phyloP scores from a whole-genome alignment of 1,284 basidiomycete species.

The Irpex rosettiformis region DNA sequence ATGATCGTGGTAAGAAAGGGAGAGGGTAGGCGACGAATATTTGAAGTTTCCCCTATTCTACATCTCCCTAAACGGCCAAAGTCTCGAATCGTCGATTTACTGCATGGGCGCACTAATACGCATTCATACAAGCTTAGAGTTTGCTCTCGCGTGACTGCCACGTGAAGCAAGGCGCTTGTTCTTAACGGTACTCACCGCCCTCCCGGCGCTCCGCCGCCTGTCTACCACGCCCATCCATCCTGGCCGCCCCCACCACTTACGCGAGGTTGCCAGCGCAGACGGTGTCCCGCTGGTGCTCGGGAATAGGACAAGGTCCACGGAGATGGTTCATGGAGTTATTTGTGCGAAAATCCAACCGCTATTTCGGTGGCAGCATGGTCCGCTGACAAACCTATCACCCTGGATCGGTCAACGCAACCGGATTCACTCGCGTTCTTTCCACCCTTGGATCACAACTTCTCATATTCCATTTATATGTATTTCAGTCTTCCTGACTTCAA shows the following conservation, averaged over 20 bases:
- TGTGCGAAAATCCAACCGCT: neutral
- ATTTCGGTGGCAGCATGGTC: neutral
- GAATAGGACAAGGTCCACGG: neutral
- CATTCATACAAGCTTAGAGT: neutral
- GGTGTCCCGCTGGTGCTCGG: neutral
- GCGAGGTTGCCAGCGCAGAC: neutral
- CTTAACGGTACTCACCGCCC: neutral
- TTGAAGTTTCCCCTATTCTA: slow-evolving; percentile 14
- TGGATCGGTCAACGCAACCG: neutral
- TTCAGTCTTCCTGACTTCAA: neutral
- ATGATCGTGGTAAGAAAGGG: slow-evolving; percentile 14
- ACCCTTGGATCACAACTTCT: neutral
- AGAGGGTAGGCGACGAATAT: slow-evolving; percentile 3
- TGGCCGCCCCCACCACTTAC: neutral
- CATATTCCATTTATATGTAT: neutral
- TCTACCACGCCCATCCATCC: neutral
- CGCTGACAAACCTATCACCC: neutral
- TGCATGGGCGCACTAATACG: neutral
- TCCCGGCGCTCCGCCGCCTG: slow-evolving; percentile 9
- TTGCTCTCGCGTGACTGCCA: slow-evolving; percentile 10
- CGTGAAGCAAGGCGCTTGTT: slow-evolving; percentile 6
- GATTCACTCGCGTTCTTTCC: neutral
- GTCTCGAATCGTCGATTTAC: slow-evolving; percentile 11
- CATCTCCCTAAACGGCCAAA: slow-evolving; percentile 9
- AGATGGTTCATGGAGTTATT: neutral